A percentile compares a stretch with the other conserved stretches of the same genome.
Conservation (phyloP, 495 filamentous ascomycete species). For the Penicillium goetzii region DNA sequence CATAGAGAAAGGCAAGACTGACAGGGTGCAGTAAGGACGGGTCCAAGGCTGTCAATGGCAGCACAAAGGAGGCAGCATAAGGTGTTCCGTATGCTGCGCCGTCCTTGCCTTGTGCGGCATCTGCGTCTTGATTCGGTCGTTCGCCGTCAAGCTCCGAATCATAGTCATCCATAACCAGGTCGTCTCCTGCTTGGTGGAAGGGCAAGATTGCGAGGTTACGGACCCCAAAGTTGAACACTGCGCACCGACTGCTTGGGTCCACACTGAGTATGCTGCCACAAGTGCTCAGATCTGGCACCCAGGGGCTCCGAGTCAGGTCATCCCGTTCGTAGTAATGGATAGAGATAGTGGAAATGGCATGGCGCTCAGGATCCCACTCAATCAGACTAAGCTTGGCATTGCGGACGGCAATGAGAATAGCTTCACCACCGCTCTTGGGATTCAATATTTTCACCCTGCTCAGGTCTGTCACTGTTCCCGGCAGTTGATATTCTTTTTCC, state of each 20-base stretch:
- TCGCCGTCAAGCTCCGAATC: constrained; percentile 74
- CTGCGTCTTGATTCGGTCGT: constrained; percentile 28
- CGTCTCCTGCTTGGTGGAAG: constrained; percentile 82
- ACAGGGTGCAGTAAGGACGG: constrained; percentile 83
- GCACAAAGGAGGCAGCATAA: constrained; percentile 87
- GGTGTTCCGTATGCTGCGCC: constrained; percentile 66
- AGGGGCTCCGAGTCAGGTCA: constrained; percentile 75
- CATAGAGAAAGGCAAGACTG: constrained; percentile 90
- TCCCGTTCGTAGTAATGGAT: constrained; percentile 98
- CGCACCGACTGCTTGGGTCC: constrained; percentile 91
- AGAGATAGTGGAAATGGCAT: constrained; percentile 80
- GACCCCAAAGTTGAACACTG: constrained; percentile 86
- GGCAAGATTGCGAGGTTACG: constrained; percentile 91
- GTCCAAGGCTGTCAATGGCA: constrained; percentile 84
- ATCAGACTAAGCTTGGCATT: constrained; percentile 92
- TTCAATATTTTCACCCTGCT: constrained; percentile 70
- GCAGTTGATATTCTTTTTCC: constrained; percentile 77
- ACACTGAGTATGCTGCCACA: constrained; percentile 79
- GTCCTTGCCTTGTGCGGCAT: constrained; percentile 52
- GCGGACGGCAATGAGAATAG: constrained; percentile 79
- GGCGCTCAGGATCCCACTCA: constrained; percentile 86
- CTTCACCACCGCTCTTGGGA: constrained; percentile 78
- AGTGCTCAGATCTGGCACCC: constrained; percentile 67
- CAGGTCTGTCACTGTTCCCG: constrained; percentile 82
- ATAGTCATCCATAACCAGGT: constrained; percentile 88